Conservation (phyloP, 176 grass and related monocot species). For the Oropetium thomaeum region DNA sequence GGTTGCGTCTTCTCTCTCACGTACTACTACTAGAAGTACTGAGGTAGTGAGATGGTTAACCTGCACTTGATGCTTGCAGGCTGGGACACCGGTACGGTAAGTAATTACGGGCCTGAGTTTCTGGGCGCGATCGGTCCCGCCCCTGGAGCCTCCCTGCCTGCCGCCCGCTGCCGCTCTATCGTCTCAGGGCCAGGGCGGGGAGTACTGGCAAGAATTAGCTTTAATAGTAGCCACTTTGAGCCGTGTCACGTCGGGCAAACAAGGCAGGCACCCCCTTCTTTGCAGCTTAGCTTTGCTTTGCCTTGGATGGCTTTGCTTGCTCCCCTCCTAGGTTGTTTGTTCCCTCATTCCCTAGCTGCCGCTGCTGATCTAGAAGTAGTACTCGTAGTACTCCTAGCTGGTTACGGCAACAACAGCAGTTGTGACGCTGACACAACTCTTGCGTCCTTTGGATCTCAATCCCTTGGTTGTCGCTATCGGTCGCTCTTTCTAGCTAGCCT, state of each 20-base stretch:
- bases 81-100: too few species aligned
- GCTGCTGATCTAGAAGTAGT: too few species aligned
- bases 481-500: too few species aligned
- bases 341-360: conserved; percentile 27
- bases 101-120: too few species aligned
- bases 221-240: neutral
- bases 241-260: conserved; percentile 6
- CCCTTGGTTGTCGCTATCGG: neutral
- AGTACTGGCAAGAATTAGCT: neutral
- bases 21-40: too few species aligned
- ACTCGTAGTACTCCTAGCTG: too few species aligned
- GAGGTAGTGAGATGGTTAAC: too few species aligned
- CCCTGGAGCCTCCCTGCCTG: neutral
- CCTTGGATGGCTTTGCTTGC: conserved; percentile 26
- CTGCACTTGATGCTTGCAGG: neutral
- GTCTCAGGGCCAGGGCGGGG: neutral
- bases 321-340: conserved; percentile 17
- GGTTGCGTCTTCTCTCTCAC: neutral
- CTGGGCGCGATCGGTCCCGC: too few species aligned
- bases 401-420: neutral
- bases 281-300: conserved; percentile 23
- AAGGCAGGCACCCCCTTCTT: too few species aligned
- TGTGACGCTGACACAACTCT: neutral
- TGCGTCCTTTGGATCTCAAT: too few species aligned
- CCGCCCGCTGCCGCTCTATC: neutral